Evolutionary conservation across 2,329 filamentous ascomycete species (phyloP), one percentile per base, ranked within the genome.

Genomic region (Aureobasidium sp.): DNA sequence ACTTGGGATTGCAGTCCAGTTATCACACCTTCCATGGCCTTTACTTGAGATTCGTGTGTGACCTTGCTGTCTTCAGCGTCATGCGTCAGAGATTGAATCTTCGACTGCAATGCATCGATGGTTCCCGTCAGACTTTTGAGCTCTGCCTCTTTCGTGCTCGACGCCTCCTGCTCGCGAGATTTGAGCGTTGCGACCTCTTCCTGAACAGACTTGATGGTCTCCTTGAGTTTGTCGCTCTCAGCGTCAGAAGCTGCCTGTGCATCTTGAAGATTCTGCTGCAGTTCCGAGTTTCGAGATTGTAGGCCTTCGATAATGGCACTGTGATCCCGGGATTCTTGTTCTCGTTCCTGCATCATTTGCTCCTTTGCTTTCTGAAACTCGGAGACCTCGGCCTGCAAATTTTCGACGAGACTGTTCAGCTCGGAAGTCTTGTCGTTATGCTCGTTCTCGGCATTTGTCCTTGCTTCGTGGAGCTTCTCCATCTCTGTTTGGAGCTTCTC

Each of bases 401-500:
- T 36, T 4, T 59, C 47, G 15, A 66, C 22, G 5, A 64, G 31
- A 25, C 47, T 41, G 17, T 51, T 44, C 22, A 66, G 57, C n/a
- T 59, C 29, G 12, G 51, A 25, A 8, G 47, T 61, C n/a, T 61
- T 61, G 27, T 44, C 41, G 48, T 42, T 55, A 17, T 64, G 59
- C 27, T 64, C 48, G 7, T 44, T n/a, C 7, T 57, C 56, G 22
- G 41, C 34, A 25, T 62, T 51, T 12, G 5, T 14, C n/a, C 41
- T 47, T 15, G 57, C 51, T 29, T 63, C 51, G 15, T 63, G 47
- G 14, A 66, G 52, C 45, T 62, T 61, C n/a, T 61, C 42, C 31
- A 67, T 20, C 39, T 68, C 64, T 31, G 58, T 57, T 49, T 68
- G 66, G 1, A 68, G 51, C 4, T 53, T 60, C 34, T 67, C 64